Base-by-base conservation (phyloP, 169 alveolate species). In the Eimeria zaria region DNA sequence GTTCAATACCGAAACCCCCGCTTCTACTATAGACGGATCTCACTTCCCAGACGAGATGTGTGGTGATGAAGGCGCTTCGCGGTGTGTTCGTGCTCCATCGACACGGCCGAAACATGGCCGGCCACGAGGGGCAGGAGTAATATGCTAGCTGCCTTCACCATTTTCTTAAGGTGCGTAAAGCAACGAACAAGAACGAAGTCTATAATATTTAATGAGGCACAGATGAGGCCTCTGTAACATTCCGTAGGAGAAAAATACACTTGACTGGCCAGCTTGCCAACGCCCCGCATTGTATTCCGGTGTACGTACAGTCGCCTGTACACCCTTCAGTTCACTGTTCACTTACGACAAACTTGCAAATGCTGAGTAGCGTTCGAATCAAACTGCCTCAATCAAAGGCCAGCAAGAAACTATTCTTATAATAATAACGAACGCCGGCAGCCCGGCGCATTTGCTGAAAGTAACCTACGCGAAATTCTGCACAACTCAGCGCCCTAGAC, bases 21-120 rank as follows among this genome's bases (percentile, higher is more conserved):
- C 55, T 30, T 33, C 5, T 69, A 36, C 30, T 16, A 8, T 9
- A n/a, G 33, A 39, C 33, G 41, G 18, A 9, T 24, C 51, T 87
- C 53, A 87, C 93, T 87, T 87, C 81, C 71, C 33, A 87, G 93
- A 39, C 93, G 93, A 48, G 93, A 60, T 27, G 93, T 18, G 39
- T 87, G 93, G 81, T 87, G 93, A 62, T 87, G 93, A 36, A 87
- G 93, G 44, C 93, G 93, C 30, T 87, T 60, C 93, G 93, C 51
- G 44, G 93, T 87, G 62, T 87, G 93, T 41, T 87, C 93, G 53
- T 87, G 93, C 81, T 87, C 93, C 78, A 87, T 87, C 62, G 93
- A 87, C 78, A 87, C 93, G 67, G 93, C 93, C 93, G 93, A 87
- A 24, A 87, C 93, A 44, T 87, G 93, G 93, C 93, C 64, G 74